Evolutionary conservation across 768 basidiomycete genomes (phyloP), one percentile per base, ranked within the genome.

Genomic region (Mycena capillaripes): DNA sequence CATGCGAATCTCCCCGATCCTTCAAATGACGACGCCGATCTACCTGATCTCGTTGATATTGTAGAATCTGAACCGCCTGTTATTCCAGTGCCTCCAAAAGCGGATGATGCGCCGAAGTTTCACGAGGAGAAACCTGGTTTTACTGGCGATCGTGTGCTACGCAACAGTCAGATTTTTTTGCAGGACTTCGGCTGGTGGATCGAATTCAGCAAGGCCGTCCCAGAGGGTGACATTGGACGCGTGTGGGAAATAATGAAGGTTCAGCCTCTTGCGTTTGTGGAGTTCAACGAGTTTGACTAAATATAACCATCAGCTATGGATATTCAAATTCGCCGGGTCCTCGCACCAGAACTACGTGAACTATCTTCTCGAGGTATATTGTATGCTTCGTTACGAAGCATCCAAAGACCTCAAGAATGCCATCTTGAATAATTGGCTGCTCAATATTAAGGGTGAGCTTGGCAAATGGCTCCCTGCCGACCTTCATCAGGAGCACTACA

Each of bases 141-240:
- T 25, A 32, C 29, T 17, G 55, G 55, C 16, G 55, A 56, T 30
- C 55, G 55, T 21, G 55, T 56, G 19, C 32, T 56, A 2, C 55
- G 55, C 55, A 56, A 56, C 55, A 56, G 55, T 25, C 30, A 56
- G n/a, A 56, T 56, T 17, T 56, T 56, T 17, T 17, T 56, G 29
- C 55, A 32, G 16, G 55, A 56, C 17, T 56, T 56, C 16, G 55
- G 55, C 11, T 56, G 55, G 55, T 56, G 27, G 29, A 56, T 32
- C 3, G 55, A 56, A 16, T 32, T 56, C 17, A 29, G 29, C 6
- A 17, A n/a, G 6, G 55, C 55, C 1, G 55, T 56, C 17, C 55
- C 55, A 17, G 55, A 50, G 48, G 48, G 50, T 29, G 50, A 52
- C 10, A 52, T 52, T 14, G 50, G 50, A 5, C 50, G 50, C 5